Evolutionary conservation across 1,139 yeast species (phyloP).

Genomic region (Wickerhamomyces sp.): DNA sequence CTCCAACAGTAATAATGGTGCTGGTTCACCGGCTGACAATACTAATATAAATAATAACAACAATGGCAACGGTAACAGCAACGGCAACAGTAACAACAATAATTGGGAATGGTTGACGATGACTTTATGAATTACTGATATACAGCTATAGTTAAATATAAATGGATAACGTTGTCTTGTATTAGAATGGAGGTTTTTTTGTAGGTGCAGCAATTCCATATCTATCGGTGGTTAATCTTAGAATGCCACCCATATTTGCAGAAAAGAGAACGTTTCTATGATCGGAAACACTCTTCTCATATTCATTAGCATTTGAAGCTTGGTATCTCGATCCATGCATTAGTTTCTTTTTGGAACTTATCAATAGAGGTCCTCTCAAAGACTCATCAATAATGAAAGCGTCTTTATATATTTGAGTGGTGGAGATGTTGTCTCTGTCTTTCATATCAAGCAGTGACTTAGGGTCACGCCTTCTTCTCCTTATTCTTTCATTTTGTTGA

Average conservation of each 20-base stretch:
- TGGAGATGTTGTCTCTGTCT: not conserved
- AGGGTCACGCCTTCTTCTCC: not conserved
- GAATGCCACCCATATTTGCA: slow-evolving; percentile 5
- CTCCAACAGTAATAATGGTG: slow-evolving; percentile 7
- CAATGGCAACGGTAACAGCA: not conserved
- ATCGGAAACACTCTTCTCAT: not conserved
- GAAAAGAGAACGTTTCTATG: slow-evolving; percentile 1
- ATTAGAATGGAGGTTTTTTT: slow-evolving; percentile 1
- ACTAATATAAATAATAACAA: no score
- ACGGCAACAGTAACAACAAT: slow-evolving; percentile 15
- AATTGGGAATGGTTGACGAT: slow-evolving; percentile 27
- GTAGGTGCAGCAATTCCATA: slow-evolving; percentile 9
- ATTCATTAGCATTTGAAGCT: not conserved
- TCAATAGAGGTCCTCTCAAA: not conserved
- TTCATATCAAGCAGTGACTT: not conserved
- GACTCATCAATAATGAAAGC: not conserved
- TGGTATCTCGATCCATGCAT: not conserved
- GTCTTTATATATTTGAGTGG: not conserved
- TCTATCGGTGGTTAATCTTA: slow-evolving; percentile 6
- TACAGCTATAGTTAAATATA: no score
- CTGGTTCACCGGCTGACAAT: slow-evolving; percentile 9
- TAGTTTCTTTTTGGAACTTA: not conserved
- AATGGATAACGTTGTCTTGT: no score
- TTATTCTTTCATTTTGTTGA: not conserved
- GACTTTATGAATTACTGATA: slow-evolving; percentile 13